These are phyloP conservation scores for Colletotrichum filicis DNA, from an alignment of 2,329 filamentous ascomycete species.

Conservation along the genomic window DNA sequence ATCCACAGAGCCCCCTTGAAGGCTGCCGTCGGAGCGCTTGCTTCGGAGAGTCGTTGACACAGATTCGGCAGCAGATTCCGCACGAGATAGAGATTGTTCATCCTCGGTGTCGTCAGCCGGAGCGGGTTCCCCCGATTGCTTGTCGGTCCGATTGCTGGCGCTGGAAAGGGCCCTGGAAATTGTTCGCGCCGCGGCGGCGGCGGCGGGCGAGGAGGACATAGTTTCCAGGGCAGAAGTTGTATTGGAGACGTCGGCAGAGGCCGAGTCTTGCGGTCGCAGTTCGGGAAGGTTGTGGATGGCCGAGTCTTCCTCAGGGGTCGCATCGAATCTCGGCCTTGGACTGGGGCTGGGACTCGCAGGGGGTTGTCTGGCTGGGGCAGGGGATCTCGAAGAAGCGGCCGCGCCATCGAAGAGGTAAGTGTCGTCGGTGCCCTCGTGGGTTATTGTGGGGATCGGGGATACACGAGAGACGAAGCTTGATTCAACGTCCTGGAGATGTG, in stretches of 20 bases:
- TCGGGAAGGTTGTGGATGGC: constrained; percentile 20
- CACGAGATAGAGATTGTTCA: constrained; percentile 43
- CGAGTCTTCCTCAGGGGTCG: constrained; percentile 6
- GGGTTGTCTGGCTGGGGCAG: constrained; percentile 43
- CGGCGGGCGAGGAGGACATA: constrained; percentile 67
- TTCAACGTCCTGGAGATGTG: constrained; percentile 72
- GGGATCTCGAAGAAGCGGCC: constrained; percentile 46
- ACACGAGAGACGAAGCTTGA: constrained; percentile 71
- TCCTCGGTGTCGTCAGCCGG: constrained; percentile 40
- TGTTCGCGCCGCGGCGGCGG: constrained; percentile 64
- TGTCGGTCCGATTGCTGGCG: constrained; percentile 46
- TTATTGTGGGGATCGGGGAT: constrained; percentile 64
- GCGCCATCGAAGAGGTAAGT: constrained; percentile 67
- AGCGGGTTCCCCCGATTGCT: constrained; percentile 39
- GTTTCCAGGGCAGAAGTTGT: constrained; percentile 63
- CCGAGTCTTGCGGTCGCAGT: constrained; percentile 37
- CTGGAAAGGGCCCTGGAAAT: constrained; percentile 63
- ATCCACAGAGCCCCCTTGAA: constrained; percentile 49
- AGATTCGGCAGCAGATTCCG: constrained; percentile 41
- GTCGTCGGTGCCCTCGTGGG: constrained; percentile 63
- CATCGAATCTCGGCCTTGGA: constrained; percentile 19
- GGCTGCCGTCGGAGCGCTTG: constrained; percentile 45
- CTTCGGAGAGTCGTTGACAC: constrained; percentile 42
- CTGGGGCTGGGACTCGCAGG: constrained; percentile 33
- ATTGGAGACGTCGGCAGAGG: constrained; percentile 47